These are phyloP conservation scores for Cryphonectria carpinicola DNA, from an alignment of 2,329 filamentous ascomycete genomes.

Conservation along the genomic window DNA sequence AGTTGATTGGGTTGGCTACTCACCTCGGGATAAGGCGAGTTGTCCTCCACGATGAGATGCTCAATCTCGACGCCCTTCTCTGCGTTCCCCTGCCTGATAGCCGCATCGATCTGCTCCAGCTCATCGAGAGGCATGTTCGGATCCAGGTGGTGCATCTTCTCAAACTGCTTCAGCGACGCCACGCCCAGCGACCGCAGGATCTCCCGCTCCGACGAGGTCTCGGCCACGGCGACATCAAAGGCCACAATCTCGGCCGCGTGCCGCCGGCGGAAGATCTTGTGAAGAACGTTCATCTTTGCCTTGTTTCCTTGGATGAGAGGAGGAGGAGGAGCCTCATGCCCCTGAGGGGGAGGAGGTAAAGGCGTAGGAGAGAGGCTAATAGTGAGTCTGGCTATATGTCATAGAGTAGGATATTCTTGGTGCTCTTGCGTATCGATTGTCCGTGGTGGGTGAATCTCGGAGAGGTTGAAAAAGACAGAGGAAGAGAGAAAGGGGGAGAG, in stretches of 20 bases:
- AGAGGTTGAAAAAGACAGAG: neutral
- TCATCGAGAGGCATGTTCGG: conserved; percentile 68
- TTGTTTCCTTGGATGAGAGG: neutral
- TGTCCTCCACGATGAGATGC: conserved; percentile 63
- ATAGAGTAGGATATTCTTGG: neutral
- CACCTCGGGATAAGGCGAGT: conserved; percentile 70
- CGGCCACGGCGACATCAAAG: conserved; percentile 28
- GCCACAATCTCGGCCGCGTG: conserved; percentile 29
- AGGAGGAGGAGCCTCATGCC: conserved; percentile 11
- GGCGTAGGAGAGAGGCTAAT: neutral
- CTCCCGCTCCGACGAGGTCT: conserved; percentile 29
- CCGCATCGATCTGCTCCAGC: conserved; percentile 62
- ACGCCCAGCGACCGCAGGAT: conserved; percentile 28
- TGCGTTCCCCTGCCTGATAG: conserved; percentile 56
- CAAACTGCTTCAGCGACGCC: conserved; percentile 56
- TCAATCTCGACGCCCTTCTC: conserved; percentile 62
- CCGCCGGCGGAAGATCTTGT: conserved; percentile 22
- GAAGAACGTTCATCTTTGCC: conserved; percentile 20
- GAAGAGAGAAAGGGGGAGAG: neutral
- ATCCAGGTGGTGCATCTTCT: conserved; percentile 65
- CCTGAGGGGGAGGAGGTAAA: neutral
- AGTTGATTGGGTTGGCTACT: conserved; percentile 29
- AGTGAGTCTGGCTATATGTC: neutral
- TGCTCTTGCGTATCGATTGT: neutral
- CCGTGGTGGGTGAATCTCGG: neutral